A percentile compares a stretch with the other conserved stretches of the same genome.
Conservation (phyloP, 164 flowering plant genomes). For the Litsea cubeba region DNA sequence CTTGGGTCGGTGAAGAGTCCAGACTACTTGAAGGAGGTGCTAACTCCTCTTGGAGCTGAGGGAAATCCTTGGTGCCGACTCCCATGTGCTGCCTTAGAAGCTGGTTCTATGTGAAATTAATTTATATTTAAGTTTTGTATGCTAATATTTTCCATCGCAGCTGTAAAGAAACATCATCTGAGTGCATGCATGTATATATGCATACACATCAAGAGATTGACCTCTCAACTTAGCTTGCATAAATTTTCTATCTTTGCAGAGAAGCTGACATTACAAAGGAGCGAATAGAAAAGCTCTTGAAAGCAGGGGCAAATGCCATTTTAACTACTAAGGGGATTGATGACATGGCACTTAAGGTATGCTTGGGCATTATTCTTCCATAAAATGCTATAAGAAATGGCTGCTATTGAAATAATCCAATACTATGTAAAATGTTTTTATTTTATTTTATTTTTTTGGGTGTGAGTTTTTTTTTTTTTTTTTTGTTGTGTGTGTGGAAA, state of each 20-base stretch:
- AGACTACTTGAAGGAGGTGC: no score
- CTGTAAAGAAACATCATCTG: background rate
- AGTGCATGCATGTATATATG: background rate
- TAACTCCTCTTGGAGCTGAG: no score
- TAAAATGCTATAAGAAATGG: background rate
- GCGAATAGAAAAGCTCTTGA: conserved; percentile 86
- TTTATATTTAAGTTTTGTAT: no score
- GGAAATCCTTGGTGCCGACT: no score
- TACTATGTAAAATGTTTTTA: no score
- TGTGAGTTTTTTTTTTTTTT: no score
- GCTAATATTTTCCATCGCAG: background rate
- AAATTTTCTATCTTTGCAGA: conserved; percentile 33
- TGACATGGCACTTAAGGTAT: conserved; percentile 99
- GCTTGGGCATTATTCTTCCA: conserved; percentile 12
- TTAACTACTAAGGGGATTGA: conserved; percentile 96
- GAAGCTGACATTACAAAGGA: conserved; percentile 97
- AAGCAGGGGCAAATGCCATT: conserved; percentile 96
- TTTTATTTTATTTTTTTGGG: no score
- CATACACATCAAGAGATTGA: background rate
- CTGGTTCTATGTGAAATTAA: background rate
- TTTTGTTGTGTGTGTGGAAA: background rate
- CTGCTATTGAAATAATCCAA: no score
- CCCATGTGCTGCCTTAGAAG: background rate
- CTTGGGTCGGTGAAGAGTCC: no score
- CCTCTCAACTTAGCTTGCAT: background rate